Conservation (phyloP, 2,329 filamentous ascomycete species). For the Epichloe coenophiala region DNA sequence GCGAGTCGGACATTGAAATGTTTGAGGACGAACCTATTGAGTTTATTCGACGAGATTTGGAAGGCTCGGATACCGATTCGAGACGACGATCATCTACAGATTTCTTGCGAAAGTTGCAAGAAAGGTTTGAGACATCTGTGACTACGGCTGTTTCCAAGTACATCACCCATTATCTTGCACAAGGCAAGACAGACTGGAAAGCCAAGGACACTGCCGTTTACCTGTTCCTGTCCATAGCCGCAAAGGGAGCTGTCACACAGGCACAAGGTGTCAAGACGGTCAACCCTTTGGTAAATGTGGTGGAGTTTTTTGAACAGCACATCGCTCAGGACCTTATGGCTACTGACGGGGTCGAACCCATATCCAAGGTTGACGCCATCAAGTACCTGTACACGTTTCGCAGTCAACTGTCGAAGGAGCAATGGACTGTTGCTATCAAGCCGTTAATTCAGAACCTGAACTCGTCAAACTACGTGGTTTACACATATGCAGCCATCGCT, state of each 20-base stretch:
- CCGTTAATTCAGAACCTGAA: slow-evolving; percentile 83
- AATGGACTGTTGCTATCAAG: slow-evolving; percentile 83
- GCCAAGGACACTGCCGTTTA: slow-evolving; percentile 98
- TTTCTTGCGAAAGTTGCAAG: slow-evolving; percentile 78
- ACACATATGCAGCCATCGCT: slow-evolving; percentile 92
- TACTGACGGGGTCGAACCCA: slow-evolving; percentile 57
- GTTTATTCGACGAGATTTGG: slow-evolving; percentile 87
- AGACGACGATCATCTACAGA: slow-evolving; percentile 85
- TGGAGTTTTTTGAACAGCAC: slow-evolving; percentile 89
- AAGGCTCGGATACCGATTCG: slow-evolving; percentile 93
- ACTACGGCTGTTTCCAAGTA: slow-evolving; percentile 81
- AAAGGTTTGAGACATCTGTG: slow-evolving; percentile 75
- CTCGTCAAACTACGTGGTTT: slow-evolving; percentile 87
- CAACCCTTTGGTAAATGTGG: slow-evolving; percentile 75
- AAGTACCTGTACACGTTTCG: slow-evolving; percentile 97
- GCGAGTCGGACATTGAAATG: slow-evolving; percentile 87
- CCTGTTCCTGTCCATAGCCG: slow-evolving; percentile 85
- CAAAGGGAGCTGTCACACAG: slow-evolving; percentile 77
- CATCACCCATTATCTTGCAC: slow-evolving; percentile 73
- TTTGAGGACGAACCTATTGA: slow-evolving; percentile 99
- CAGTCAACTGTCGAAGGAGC: slow-evolving; percentile 79
- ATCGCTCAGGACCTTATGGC: slow-evolving; percentile 77
- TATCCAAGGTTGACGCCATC: slow-evolving; percentile 94
- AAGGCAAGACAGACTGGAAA: slow-evolving; percentile 79
- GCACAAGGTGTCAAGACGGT: slow-evolving; percentile 83